Percentiles rank a stretch among this genome's conserved stretches.
Evolutionary conservation across 805 yeast genomes (phyloP).

Genomic region (Yarrowia osloensis): DNA sequence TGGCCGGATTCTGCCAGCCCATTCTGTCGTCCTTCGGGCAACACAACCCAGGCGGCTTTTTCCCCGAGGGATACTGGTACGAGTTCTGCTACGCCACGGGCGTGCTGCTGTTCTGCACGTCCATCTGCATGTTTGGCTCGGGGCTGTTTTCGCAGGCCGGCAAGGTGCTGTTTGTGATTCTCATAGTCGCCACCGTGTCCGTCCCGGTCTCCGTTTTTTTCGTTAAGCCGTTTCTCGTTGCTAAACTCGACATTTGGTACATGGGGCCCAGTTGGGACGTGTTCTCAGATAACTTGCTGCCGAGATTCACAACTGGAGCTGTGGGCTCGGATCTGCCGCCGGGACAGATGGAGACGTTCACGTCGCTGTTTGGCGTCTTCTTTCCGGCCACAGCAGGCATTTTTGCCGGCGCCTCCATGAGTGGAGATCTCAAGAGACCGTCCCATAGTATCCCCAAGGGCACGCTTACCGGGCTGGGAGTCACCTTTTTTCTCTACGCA

Average conservation of each 20-base stretch:
- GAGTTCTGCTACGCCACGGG: conserved; percentile 70
- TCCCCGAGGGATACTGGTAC: conserved; percentile 74
- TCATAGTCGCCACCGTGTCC: conserved; percentile 35
- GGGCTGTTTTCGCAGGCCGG: conserved; percentile 36
- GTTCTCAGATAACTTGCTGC: conserved; percentile 65
- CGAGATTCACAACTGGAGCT: conserved; percentile 83
- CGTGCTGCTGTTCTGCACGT: conserved; percentile 43
- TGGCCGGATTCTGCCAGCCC: conserved; percentile 94
- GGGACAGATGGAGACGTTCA: conserved; percentile 66
- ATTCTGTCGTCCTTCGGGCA: conserved; percentile 74
- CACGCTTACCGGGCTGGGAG: conserved; percentile 77
- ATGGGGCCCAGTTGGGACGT: conserved; percentile 77
- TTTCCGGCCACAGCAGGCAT: conserved; percentile 99
- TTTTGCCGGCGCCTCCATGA: conserved; percentile 98
- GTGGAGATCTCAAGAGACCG: conserved; percentile 86
- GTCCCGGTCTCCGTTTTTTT: conserved; percentile 75
- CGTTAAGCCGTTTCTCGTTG: conserved; percentile 56
- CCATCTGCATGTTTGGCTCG: conserved; percentile 36
- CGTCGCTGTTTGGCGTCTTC: conserved; percentile 87
- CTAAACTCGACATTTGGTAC: conserved; percentile 47
- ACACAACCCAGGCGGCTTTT: conserved; percentile 57
- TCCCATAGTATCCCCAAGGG: conserved; percentile 90
- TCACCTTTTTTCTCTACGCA: conserved; percentile 76
- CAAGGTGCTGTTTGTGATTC: conserved; percentile 35
- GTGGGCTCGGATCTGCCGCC: conserved; percentile 72